These are phyloP conservation scores for Teratosphaeria gauchensis DNA, from an alignment of 2,329 filamentous ascomycete genomes.

Conservation along the genomic window DNA sequence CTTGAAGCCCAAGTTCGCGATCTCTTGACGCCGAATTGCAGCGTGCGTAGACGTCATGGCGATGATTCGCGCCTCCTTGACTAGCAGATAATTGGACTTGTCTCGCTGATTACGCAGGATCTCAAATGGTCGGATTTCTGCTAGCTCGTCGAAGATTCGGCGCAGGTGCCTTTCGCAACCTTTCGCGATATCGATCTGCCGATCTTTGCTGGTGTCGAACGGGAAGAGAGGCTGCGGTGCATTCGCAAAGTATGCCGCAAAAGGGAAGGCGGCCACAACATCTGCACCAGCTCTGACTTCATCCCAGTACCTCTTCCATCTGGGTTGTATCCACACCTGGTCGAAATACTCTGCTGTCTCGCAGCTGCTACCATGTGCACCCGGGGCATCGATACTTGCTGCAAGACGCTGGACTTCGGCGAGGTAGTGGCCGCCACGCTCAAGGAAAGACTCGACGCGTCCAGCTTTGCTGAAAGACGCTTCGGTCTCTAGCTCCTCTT, in stretches of 20 bases:
- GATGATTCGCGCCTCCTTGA: conserved; percentile 92
- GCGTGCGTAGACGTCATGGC: conserved; percentile 99
- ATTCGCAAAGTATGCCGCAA: conserved; percentile 76
- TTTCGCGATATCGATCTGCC: conserved; percentile 63
- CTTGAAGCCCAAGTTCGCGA: conserved; percentile 82
- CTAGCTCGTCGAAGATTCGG: conserved; percentile 84
- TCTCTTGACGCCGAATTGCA: conserved; percentile 85
- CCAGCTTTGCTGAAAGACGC: conserved; percentile 88
- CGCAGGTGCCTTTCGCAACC: conserved; percentile 84
- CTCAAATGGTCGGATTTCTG: conserved; percentile 91
- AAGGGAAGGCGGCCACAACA: conserved; percentile 70
- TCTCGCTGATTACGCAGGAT: conserved; percentile 80
- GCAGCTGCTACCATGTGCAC: conserved; percentile 90
- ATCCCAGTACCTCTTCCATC: conserved; percentile 79
- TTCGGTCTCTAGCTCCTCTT: conserved; percentile 83
- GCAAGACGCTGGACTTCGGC: conserved; percentile 80
- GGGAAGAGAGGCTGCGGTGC: conserved; percentile 81
- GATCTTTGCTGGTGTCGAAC: conserved; percentile 51
- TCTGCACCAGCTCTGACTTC: conserved; percentile 46
- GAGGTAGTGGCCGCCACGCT: conserved; percentile 70
- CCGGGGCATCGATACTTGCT: conserved; percentile 72
- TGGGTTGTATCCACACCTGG: conserved; percentile 76
- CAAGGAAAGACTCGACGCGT: conserved; percentile 87
- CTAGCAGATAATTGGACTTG: conserved; percentile 90
- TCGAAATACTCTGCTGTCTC: conserved; percentile 98